Base-by-base conservation (phyloP, 441 rosid genomes). In the Populus trichocarpa region DNA sequence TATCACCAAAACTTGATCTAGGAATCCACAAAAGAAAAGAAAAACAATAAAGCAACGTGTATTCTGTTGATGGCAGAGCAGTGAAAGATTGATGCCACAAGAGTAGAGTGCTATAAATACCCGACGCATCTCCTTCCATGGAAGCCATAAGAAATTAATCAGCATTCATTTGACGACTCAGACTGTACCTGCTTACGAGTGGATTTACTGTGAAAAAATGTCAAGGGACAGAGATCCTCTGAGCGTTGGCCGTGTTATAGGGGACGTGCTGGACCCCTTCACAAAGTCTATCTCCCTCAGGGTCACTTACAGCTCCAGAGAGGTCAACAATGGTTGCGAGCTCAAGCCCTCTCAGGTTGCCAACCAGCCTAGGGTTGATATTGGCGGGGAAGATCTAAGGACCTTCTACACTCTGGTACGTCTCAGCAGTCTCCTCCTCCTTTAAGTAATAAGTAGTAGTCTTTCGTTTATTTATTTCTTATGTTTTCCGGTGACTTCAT, bases 351-450 rank as follows among this genome's bases (percentile, higher is more conserved):
- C 97, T 74, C 92, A 90, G 65, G 82, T 92, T 74, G 77, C 78
- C 72, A 82, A 75, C 83, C 95, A 84, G 71, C 98, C 98, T 61
- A 82, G 97, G 78, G 91, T 92, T 83, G 91, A 89, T 16, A 83
- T 95, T 78, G 98, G 97, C 71, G 97, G 97, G 8, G 85, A 87
- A 16, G 98, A 93, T 75, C 88, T 92, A 3, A 84, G 94, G 80
- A 92, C 87, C 59, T 95, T 90, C 86, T 95, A 90, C 82, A 91
- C 97, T 81, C 79, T 95, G 92, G 97, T 91, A 78, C 22, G 30
- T 80, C 22, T 8, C 42, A 0, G 28, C 28, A 26, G 14, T 3
- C 53, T 13, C 53, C 5, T 42, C 53, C 53, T 42, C 53, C 53
- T 42, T 25, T 25, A 25, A 25, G 25, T 25, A 25, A 25, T 25